Percentiles rank a stretch among this genome's conserved stretches.
Evolutionary conservation across 225 moss, liverwort and hornwort genomes (phyloP).

Genomic region (Physcomitrium patens): DNA sequence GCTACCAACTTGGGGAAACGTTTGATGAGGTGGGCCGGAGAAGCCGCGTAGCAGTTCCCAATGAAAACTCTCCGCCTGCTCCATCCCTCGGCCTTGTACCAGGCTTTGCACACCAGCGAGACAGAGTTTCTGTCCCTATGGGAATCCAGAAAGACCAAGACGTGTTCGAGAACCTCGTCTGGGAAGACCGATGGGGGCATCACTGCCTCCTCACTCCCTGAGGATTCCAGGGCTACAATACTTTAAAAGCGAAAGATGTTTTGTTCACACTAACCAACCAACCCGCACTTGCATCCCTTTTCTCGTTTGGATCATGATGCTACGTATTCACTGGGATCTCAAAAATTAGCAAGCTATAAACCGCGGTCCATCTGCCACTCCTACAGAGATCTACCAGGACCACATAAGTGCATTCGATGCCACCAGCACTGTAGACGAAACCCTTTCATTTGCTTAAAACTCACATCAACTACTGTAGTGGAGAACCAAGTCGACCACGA

Average conservation of each 20-base stretch:
- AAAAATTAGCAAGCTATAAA: not conserved
- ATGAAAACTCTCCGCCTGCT: slow-evolving; percentile 82
- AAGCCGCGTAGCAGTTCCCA: slow-evolving; percentile 91
- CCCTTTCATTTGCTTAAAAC: not conserved
- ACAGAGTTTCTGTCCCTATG: slow-evolving; percentile 85
- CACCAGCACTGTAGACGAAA: slow-evolving; percentile 12
- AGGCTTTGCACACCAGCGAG: slow-evolving; percentile 88
- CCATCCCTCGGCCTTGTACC: slow-evolving; percentile 97
- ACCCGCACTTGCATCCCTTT: slow-evolving; percentile 18
- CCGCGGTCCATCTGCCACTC: slow-evolving; percentile 3
- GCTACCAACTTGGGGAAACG: slow-evolving; percentile 76
- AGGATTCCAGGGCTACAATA: slow-evolving; percentile 47
- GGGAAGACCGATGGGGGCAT: slow-evolving; percentile 97
- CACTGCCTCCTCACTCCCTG: slow-evolving; percentile 71
- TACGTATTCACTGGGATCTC: not conserved
- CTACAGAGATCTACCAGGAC: slow-evolving; percentile 30
- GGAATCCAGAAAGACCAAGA: slow-evolving; percentile 80
- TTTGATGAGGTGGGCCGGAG: slow-evolving; percentile 61
- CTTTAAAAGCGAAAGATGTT: slow-evolving; percentile 1
- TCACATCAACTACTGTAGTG: slow-evolving; percentile 27
- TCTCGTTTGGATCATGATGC: slow-evolving; percentile 34
- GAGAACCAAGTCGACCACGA: slow-evolving; percentile 17
- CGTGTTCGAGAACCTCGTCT: slow-evolving; percentile 98
- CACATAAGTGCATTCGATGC: slow-evolving; percentile 28
- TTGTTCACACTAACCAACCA: slow-evolving; percentile 30